Evolutionary conservation across 768 basidiomycete genomes (phyloP), one percentile per base, ranked within the genome.

Genomic region (Kwoniella heveanensis): DNA sequence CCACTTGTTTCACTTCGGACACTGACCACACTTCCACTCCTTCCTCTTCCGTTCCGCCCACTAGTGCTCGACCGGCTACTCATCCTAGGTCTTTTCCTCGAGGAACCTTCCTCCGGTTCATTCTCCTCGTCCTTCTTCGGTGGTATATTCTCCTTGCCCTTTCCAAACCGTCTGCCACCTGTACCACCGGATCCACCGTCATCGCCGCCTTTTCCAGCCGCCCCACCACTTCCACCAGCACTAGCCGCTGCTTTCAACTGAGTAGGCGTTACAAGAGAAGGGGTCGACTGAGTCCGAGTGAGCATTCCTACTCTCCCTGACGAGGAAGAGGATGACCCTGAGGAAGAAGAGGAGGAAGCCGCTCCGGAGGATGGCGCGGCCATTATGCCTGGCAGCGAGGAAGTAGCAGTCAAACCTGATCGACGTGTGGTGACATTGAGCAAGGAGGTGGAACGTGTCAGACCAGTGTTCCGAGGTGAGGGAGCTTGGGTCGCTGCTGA

Each of bases 91-190:
- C 71, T 57, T 56, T 73, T 76, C 57, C 72, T 65, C 24, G 65
- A 57, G n/a, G 51, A 64, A 2, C 60, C 37, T 54, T 32, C 57
- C 57, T 58, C 65, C 57, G 47, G 48, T 52, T 61, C 61, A 32
- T 52, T 54, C 52, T 72, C 67, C 19, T 66, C 65, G 32, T 73
- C 71, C 48, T 69, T 71, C 62, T 68, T 70, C 2, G 76, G 76
- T 6, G 76, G 76, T 12, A 77, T 64, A 56, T 77, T 77, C 60
- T 77, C 76, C 51, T 77, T 77, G 9, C 76, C 76, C 37, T 64
- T 68, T 1, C 73, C 72, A 30, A 66, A 65, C 27, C 66, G 50
- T 46, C 62, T 68, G 6, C 47, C 26, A 9, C 51, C 54, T 6
- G 47, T 13, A 27, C 57, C 66, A 17, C 54, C 48, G 8, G 52